Conservation (phyloP, 192 early-diverging fungal species). For the Radiomyces spectabilis region DNA sequence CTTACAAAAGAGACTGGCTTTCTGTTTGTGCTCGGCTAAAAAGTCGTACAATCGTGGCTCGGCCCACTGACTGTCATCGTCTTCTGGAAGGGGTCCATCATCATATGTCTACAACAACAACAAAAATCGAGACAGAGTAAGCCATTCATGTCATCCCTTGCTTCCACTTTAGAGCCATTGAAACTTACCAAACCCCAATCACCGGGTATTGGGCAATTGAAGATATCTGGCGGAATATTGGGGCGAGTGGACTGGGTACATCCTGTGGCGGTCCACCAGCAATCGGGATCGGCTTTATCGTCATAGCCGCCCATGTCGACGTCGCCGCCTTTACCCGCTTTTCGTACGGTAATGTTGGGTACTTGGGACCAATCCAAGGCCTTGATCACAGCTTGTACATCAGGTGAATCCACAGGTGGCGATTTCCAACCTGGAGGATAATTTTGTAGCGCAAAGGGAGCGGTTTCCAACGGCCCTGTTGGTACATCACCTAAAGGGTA, state of each 20-base stretch:
- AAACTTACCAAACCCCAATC: constrained; percentile 11
- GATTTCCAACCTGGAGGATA: constrained; percentile 22
- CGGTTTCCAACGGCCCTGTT: background rate
- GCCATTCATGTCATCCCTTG: background rate
- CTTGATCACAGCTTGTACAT: constrained; percentile 13
- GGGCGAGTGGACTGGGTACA: constrained; percentile 17
- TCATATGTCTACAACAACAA: constrained; percentile 13
- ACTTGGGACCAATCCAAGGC: constrained; percentile 25
- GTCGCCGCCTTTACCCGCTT: constrained; percentile 12
- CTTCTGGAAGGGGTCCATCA: constrained; percentile 25
- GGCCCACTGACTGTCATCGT: constrained; percentile 11
- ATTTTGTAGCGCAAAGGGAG: background rate
- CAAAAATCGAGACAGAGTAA: background rate
- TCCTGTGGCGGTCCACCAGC: constrained; percentile 15
- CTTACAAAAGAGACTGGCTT: constrained; percentile 36
- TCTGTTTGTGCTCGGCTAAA: constrained; percentile 25
- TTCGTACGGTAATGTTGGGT: constrained; percentile 12
- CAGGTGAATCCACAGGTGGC: constrained; percentile 22
- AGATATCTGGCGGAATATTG: constrained; percentile 27
- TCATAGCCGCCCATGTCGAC: constrained; percentile 12
- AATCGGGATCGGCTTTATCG: constrained; percentile 6
- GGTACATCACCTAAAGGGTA: constrained; percentile 4
- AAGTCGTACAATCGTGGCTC: constrained; percentile 29
- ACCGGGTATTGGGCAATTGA: constrained; percentile 16
- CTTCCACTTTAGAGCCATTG: background rate